Evolutionary conservation across 768 basidiomycete species (phyloP), one percentile per base, ranked within the genome.

Genomic region (Rhodotorula babjevae): DNA sequence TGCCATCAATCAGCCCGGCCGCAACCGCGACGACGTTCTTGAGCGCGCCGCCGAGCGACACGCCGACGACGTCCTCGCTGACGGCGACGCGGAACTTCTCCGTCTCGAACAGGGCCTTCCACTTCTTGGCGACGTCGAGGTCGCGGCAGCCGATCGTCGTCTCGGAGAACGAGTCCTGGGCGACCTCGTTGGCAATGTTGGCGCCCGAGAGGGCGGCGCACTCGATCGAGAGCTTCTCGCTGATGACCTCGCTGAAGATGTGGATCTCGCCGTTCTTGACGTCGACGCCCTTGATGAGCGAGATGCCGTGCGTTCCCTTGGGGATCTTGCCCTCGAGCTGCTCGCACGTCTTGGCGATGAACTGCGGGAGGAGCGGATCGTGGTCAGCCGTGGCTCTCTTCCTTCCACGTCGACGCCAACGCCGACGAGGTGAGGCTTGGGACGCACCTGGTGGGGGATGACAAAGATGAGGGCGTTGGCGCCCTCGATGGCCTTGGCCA

Each of bases 21-120:
- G 83, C 84, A 33, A 84, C 80, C 15, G 84, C 83, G 0, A 84
- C 83, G 64, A 84, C 81, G 73, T 82, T 84, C 80, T 84, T 84
- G 42, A 84, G 77, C 14, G 84, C 84, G 2, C 84, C 84, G 62
- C 83, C 83, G 40, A 84, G 80, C 40, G 78, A 80, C 33, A 84
- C 84, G 53, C 84, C 84, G 19, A 82, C 78, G 11, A 84, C 84
- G 76, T 84, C 84, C 47, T 82, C 80, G 65, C 82, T 79, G 33
- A 84, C 77, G 55, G 80, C 78, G 2, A 84, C 83, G 33, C 80
- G 75, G 79, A 84, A 84, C 49, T 78, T 80, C 9, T 80, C 76
- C 2, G 82, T 80, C 72, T 82, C 69, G 76, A 84, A 84, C 29
- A 84, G 73, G 63, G 76, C 75, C 75, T 82, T 79, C 83, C 83